Evolutionary conservation across 805 yeast genomes (phyloP), one percentile per base, ranked within the genome.

Genomic region (Lipomyces japonicus): DNA sequence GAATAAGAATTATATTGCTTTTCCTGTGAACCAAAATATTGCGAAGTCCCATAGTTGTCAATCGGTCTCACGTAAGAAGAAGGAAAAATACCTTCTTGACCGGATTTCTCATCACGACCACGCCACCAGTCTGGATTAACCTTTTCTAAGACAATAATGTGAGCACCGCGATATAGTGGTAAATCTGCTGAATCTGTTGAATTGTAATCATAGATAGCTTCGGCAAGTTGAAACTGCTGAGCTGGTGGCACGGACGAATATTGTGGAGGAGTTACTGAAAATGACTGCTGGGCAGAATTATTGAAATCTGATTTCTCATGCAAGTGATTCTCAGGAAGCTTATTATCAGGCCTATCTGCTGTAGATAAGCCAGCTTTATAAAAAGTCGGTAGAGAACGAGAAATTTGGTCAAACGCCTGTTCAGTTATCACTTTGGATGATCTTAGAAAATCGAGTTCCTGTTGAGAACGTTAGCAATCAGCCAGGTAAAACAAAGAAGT

Each of bases 91-190:
- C 97, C 98, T 5, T 77, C 75, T 28, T 68, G 66, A 51, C 78
- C 75, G 39, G 74, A 65, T 16, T 71, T 70, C 39, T 57, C 38
- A 49, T 63, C 63, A 32, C 67, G 65, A 41, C 98, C 98, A 64
- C 79, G 84, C 86, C 93, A 89, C 98, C 98, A 91, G 63, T 89
- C 91, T 34, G 77, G 75, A 19, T 91, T 85, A 42, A 84, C 74
- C 61, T 80, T 85, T 64, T 89, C 95, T 4, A 79, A 48, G 3
- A 93, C 78, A 28, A 77, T 76, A 42, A 93, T 66, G 61, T 76
- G 80, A 55, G 84, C 91, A 48, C 95, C 97, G 34, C 70, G 74
- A 31, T 59, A 61, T 18, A 91, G 72, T 6, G 65, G 69, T 61
- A 91, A 70, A 67, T 91, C 98, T 30, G 82, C 91, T 0, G 78